Conservation (phyloP, 345 rosid genomes). For the Populus pruinosa region DNA sequence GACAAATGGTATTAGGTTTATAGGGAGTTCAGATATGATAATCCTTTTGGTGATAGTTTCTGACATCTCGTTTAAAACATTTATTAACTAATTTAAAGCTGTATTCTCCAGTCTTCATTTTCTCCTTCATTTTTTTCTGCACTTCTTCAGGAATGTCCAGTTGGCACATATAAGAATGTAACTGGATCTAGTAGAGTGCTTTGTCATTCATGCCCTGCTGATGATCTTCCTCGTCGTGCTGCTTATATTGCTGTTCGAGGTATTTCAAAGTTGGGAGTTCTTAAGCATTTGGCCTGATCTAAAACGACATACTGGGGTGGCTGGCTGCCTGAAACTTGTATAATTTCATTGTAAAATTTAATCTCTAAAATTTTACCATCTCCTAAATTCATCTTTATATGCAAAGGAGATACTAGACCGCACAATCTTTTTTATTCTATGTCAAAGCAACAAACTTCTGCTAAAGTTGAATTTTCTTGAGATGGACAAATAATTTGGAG, state of each 20-base stretch:
- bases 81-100: neutral
- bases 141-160: slow-evolving; percentile 83
- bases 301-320: neutral
- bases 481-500: neutral
- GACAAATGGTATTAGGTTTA: neutral
- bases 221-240: slow-evolving; percentile 88
- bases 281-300: neutral
- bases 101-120: neutral
- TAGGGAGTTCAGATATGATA: neutral
- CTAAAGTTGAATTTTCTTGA: neutral
- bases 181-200: slow-evolving; percentile 80
- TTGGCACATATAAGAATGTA: slow-evolving; percentile 85
- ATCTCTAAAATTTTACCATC: neutral
- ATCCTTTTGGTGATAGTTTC: neutral
- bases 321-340: neutral
- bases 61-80: neutral
- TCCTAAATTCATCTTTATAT: neutral
- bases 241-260: slow-evolving; percentile 77
- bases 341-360: neutral
- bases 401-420: neutral
- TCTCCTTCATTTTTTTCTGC: neutral
- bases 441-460: neutral
- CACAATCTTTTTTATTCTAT: neutral
- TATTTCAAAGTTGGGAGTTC: slow-evolving; percentile 18
- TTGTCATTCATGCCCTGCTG: slow-evolving; percentile 69